Evolutionary conservation across 2,329 filamentous ascomycete species (phyloP).

Genomic region (Colletotrichum gigasporum): DNA sequence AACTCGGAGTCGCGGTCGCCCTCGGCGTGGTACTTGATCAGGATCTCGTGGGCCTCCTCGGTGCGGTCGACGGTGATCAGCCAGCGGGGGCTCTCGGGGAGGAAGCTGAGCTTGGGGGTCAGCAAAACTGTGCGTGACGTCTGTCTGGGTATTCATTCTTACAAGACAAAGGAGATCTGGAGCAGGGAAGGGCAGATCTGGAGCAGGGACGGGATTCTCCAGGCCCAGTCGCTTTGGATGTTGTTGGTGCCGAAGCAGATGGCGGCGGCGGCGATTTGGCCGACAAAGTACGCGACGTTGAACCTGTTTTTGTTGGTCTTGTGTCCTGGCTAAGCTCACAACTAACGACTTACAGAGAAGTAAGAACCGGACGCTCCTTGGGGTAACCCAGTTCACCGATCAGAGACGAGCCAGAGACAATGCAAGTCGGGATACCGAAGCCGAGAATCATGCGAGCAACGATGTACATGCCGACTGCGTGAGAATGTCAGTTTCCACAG

Average conservation of each 20-base stretch:
- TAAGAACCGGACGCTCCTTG: slow-evolving; percentile 67
- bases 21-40: slow-evolving; percentile 59
- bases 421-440: slow-evolving; percentile 68
- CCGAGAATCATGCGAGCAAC: slow-evolving; percentile 68
- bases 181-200: slow-evolving; percentile 55
- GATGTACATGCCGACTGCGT: slow-evolving; percentile 63
- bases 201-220: slow-evolving; percentile 56
- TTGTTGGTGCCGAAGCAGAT: slow-evolving; percentile 60
- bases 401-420: slow-evolving; percentile 66
- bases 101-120: slow-evolving; percentile 26
- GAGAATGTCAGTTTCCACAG: not conserved
- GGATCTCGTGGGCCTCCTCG: slow-evolving; percentile 43
- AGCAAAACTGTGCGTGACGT: slow-evolving; percentile 60
- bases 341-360: slow-evolving; percentile 50
- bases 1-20: slow-evolving; percentile 59
- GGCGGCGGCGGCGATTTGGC: slow-evolving; percentile 56
- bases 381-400: slow-evolving; percentile 69
- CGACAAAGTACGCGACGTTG: slow-evolving; percentile 66
- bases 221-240: slow-evolving; percentile 49
- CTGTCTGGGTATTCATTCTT: slow-evolving; percentile 57
- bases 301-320: slow-evolving; percentile 43
- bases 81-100: slow-evolving; percentile 45
- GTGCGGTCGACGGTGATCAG: slow-evolving; percentile 42
- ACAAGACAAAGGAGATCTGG: slow-evolving; percentile 51
- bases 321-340: no score